These are phyloP conservation scores for Plasmodium reichenowi DNA, from an alignment of 169 alveolate species.

Conservation along the genomic window DNA sequence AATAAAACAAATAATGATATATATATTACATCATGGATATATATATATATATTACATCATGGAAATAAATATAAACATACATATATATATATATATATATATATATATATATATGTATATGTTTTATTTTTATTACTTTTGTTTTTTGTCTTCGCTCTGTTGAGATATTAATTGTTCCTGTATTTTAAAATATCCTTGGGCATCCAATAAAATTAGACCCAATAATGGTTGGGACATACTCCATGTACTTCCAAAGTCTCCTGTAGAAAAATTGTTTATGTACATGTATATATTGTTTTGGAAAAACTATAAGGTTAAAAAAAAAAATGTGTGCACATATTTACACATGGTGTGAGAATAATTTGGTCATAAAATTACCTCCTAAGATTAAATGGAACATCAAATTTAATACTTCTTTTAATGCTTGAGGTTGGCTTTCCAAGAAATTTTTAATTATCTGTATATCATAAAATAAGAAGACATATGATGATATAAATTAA, in stretches of 20 bases:
- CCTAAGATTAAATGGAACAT: constrained; percentile 89
- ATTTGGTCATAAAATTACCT: constrained; percentile 74
- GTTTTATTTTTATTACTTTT: constrained; percentile 74
- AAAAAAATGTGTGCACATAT: no score
- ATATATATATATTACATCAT: not conserved
- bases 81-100: no score
- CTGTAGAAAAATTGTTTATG: constrained; percentile 45
- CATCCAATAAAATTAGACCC: constrained; percentile 90
- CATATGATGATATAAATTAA: not conserved
- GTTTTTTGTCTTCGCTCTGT: constrained; percentile 87
- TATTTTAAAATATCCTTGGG: constrained; percentile 84
- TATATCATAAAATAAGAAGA: not conserved
- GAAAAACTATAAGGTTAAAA: no score
- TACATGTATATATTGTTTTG: not conserved
- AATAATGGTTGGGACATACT: constrained; percentile 92
- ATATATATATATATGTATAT: not conserved
- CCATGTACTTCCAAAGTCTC: constrained; percentile 92
- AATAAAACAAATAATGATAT: not conserved
- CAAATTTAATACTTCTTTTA: constrained; percentile 85
- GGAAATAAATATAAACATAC: no score
- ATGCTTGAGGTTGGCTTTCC: constrained; percentile 87
- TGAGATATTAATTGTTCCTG: constrained; percentile 85
- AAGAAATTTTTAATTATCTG: constrained; percentile 85
- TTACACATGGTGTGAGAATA: no score
- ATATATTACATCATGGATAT: not conserved